Percentiles rank a stretch among this genome's conserved stretches.
Conservation (phyloP, 805 yeast genomes). For the Crinitomyces ghanaensis region DNA sequence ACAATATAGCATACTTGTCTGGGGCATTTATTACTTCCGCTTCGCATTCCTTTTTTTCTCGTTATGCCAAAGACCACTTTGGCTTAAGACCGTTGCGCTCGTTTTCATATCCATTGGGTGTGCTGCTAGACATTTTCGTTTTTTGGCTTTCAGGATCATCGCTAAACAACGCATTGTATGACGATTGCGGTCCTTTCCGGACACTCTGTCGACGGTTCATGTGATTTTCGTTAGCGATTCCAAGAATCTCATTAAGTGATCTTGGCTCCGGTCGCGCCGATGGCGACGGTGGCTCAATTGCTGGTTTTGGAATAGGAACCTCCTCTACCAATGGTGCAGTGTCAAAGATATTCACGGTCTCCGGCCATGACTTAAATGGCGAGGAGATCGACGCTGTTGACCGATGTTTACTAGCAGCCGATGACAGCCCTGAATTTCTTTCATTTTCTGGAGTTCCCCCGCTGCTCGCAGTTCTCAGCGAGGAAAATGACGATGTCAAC, state of each 20-base stretch:
- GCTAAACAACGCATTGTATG: conserved; percentile 6
- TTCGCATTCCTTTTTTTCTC: conserved; percentile 1
- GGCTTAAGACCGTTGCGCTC: conserved; percentile 7
- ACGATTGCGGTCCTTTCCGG: too few relatives aligned
- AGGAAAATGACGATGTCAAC: background rate
- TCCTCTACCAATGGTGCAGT: conserved; percentile 12
- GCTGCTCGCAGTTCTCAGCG: background rate
- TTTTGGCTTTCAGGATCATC: conserved; percentile 3
- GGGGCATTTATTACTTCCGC: background rate
- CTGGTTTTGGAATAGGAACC: conserved; percentile 13
- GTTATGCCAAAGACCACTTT: conserved; percentile 4
- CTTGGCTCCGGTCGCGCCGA: conserved; percentile 14
- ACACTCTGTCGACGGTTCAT: too few relatives aligned
- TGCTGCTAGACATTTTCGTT: too few relatives aligned
- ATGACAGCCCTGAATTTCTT: conserved; percentile 4
- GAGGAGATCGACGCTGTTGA: too few relatives aligned
- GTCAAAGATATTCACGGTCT: conserved; percentile 8
- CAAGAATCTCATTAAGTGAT: conserved; percentile 12
- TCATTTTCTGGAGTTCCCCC: too few relatives aligned
- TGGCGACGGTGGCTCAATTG: conserved; percentile 12
- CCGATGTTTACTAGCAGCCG: conserved; percentile 1
- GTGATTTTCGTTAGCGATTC: too few relatives aligned
- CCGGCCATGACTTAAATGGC: conserved; percentile 7
- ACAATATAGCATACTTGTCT: conserved; percentile 3
- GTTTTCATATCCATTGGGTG: conserved; percentile 5